Percentiles rank a stretch among this genome's conserved stretches.
These are phyloP conservation scores for Penicillium verhagenii DNA, from an alignment of 495 filamentous ascomycete species.

Conservation along the genomic window DNA sequence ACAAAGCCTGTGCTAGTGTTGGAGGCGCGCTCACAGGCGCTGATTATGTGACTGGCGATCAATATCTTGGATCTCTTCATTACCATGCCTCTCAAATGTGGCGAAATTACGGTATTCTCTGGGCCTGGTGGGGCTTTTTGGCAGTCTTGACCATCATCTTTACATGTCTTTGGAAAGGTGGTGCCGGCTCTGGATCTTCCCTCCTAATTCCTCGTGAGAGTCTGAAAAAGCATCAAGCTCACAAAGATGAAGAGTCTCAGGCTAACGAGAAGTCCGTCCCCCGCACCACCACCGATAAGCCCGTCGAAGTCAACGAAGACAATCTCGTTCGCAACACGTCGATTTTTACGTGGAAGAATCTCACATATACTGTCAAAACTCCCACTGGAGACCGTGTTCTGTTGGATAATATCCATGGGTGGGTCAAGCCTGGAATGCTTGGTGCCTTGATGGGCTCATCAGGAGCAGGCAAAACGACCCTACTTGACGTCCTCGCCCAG, in stretches of 20 bases:
- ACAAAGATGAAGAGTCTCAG: slow-evolving; percentile 24
- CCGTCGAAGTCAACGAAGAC: background rate
- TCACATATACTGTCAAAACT: slow-evolving; percentile 53
- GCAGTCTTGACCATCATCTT: slow-evolving; percentile 32
- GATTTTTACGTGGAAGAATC: slow-evolving; percentile 61
- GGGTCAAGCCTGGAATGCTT: slow-evolving; percentile 86
- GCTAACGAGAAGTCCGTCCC: background rate
- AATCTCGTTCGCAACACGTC: slow-evolving; percentile 49
- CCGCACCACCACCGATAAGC: slow-evolving; percentile 11
- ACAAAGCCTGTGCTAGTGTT: slow-evolving; percentile 53
- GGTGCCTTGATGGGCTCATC: slow-evolving; percentile 69
- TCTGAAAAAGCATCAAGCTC: slow-evolving; percentile 20
- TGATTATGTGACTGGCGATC: slow-evolving; percentile 41
- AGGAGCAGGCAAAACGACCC: slow-evolving; percentile 61
- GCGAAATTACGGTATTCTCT: slow-evolving; percentile 45
- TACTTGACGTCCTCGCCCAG: slow-evolving; percentile 53
- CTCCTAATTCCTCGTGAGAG: slow-evolving; percentile 42
- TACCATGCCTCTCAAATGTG: slow-evolving; percentile 46
- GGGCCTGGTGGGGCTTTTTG: slow-evolving; percentile 43
- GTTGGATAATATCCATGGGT: slow-evolving; percentile 80
- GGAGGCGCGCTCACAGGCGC: slow-evolving; percentile 43
- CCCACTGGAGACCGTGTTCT: slow-evolving; percentile 46
- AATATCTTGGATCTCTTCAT: slow-evolving; percentile 47
- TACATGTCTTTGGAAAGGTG: slow-evolving; percentile 35
- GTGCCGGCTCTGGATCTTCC: slow-evolving; percentile 23